Evolutionary conservation across 108 stramenopile species (phyloP).

Genomic region (Bacterosira constricta): DNA sequence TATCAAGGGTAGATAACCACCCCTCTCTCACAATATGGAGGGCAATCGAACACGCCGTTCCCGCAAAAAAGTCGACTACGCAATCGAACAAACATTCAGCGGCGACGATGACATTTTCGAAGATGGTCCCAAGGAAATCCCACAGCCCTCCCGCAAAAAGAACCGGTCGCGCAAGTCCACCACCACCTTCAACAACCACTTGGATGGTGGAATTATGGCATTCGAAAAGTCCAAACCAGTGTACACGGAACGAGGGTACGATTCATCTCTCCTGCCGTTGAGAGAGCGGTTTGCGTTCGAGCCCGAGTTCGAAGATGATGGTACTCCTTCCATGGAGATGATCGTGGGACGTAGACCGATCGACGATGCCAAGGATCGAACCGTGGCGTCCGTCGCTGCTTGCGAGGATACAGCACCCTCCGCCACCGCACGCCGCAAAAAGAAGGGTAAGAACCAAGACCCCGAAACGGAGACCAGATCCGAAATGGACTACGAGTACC

Average conservation of each 20-base stretch:
- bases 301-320: slow-evolving; percentile 93
- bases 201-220: slow-evolving; percentile 6
- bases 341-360: slow-evolving; percentile 91
- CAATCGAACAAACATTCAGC: slow-evolving; percentile 82
- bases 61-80: slow-evolving; percentile 70
- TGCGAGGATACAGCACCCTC: not conserved
- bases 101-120: slow-evolving; percentile 80
- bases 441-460: slow-evolving; percentile 2
- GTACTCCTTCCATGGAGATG: slow-evolving; percentile 89
- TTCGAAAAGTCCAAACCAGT: slow-evolving; percentile 44
- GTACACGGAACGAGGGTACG: slow-evolving; percentile 86
- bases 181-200: not conserved
- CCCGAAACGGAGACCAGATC: slow-evolving; percentile 13
- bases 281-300: slow-evolving; percentile 89
- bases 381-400: slow-evolving; percentile 36
- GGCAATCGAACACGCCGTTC: slow-evolving; percentile 38
- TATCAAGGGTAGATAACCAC: not conserved
- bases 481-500: slow-evolving; percentile 91
- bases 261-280: slow-evolving; percentile 70
- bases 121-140: slow-evolving; percentile 52
- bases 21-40: not conserved
- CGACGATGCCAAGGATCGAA: slow-evolving; percentile 61
- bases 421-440: not conserved
- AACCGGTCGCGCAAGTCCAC: slow-evolving; percentile 28
- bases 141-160: slow-evolving; percentile 11